These are phyloP conservation scores for Lachancea thermotolerans DNA, from an alignment of 805 yeast genomes.

Conservation along the genomic window DNA sequence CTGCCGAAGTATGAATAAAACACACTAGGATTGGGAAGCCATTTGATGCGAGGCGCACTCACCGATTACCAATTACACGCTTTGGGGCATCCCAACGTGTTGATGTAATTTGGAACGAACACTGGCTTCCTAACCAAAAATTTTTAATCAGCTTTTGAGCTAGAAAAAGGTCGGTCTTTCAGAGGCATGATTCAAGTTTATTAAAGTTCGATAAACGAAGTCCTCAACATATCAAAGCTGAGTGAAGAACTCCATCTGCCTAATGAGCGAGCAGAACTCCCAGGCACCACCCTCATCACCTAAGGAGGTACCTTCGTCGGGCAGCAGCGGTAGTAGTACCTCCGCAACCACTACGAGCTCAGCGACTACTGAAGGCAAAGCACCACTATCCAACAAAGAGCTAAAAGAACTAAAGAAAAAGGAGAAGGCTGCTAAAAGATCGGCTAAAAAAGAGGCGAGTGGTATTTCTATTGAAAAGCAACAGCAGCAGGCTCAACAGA, in stretches of 20 bases:
- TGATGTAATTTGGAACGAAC: conserved; percentile 3
- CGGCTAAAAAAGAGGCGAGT: conserved; percentile 71
- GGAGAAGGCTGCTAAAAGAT: conserved; percentile 88
- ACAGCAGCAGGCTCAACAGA: conserved; percentile 35
- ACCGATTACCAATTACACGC: too few species aligned
- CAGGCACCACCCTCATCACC: not conserved
- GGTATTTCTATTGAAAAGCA: conserved; percentile 44
- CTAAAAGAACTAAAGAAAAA: conserved; percentile 81
- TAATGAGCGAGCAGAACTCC: conserved; percentile 2
- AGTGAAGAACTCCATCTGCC: too few species aligned
- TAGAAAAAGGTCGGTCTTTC: not conserved
- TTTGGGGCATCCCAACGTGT: not conserved
- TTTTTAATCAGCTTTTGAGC: not conserved
- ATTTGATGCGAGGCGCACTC: too few species aligned
- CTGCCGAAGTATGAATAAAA: conserved; percentile 5
- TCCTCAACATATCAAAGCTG: too few species aligned
- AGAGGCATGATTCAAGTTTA: not conserved
- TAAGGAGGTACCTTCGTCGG: too few species aligned
- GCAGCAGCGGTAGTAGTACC: not conserved
- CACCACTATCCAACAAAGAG: conserved; percentile 62
- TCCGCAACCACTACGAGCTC: conserved; percentile 1
- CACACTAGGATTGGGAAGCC: not conserved
- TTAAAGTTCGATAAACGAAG: not conserved
- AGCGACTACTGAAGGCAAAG: conserved; percentile 10
- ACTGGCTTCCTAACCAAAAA: not conserved